Percentiles rank a stretch among this genome's conserved stretches.
phyloP scores from a whole-genome alignment of 192 early-diverging fungal genomes.

The Backusella psychrophila region DNA sequence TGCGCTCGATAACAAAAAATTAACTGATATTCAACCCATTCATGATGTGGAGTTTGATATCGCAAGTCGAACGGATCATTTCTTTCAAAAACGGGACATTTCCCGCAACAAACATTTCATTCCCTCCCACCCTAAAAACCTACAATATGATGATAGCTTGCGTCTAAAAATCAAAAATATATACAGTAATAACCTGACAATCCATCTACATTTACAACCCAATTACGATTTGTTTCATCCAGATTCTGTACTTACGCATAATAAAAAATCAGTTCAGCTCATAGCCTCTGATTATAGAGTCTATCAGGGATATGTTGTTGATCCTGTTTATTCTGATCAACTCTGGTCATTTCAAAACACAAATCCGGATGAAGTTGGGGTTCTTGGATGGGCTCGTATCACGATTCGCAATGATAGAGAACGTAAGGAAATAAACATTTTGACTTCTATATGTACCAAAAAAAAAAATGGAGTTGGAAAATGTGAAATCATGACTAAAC shows the following conservation, averaged over 20 bases:
- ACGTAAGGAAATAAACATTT: neutral
- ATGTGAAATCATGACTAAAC: neutral
- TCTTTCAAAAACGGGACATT: constrained; percentile 20
- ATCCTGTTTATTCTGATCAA: constrained; percentile 16
- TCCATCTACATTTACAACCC: constrained; percentile 65
- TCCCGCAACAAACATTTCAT: constrained; percentile 8
- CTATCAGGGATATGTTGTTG: constrained; percentile 53
- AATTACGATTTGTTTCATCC: constrained; percentile 75
- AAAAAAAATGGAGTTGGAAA: no score
- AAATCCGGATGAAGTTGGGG: constrained; percentile 42
- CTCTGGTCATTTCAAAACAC: constrained; percentile 26
- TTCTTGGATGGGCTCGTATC: constrained; percentile 58
- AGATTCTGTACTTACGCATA: constrained; percentile 40
- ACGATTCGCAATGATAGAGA: constrained; percentile 40
- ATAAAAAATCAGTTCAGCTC: constrained; percentile 26
- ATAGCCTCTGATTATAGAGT: constrained; percentile 44
- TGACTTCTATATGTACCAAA: neutral
- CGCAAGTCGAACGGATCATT: constrained; percentile 12
- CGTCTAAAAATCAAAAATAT: constrained; percentile 31
- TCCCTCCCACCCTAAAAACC: neutral
- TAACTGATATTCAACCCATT: neutral
- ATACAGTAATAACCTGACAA: constrained; percentile 59
- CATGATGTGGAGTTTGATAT: constrained; percentile 6
- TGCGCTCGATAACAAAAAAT: neutral
- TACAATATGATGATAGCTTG: constrained; percentile 23